Evolutionary conservation across 163 green algal species (phyloP).

Genomic region (Scenedesmus sp.): DNA sequence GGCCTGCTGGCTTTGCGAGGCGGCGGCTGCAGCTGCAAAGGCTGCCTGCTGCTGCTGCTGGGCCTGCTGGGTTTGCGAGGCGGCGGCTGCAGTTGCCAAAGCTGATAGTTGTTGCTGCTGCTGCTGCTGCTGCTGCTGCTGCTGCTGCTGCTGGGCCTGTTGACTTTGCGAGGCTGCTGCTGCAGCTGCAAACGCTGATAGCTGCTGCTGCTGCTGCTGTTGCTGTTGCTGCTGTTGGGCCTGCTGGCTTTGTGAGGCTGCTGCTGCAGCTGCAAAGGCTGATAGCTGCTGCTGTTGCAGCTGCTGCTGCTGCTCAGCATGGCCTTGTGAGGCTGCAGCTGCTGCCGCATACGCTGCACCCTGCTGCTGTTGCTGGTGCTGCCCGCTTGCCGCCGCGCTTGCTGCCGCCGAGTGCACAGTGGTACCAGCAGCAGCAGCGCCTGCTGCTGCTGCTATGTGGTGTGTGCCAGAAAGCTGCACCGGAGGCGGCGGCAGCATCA

Average conservation of each 20-base stretch:
- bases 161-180: background rate
- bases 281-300: background rate
- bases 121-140: background rate
- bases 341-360: background rate
- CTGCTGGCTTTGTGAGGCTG: background rate
- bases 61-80: background rate
- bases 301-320: background rate
- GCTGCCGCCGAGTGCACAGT: background rate
- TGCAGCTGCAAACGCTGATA: background rate
- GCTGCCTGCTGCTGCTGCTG: background rate
- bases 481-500: conserved; percentile 12
- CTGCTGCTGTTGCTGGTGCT: background rate
- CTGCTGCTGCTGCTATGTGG: background rate
- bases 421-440: background rate
- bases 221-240: background rate
- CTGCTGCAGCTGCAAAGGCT: background rate
- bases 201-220: background rate
- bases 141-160: background rate
- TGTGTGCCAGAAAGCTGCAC: background rate
- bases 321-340: background rate
- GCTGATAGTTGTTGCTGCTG: background rate
- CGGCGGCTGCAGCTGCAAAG: background rate
- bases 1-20: background rate
- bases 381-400: background rate
- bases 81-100: background rate